phyloP scores from a whole-genome alignment of 306 rosid species.

The Medicago truncatula region DNA sequence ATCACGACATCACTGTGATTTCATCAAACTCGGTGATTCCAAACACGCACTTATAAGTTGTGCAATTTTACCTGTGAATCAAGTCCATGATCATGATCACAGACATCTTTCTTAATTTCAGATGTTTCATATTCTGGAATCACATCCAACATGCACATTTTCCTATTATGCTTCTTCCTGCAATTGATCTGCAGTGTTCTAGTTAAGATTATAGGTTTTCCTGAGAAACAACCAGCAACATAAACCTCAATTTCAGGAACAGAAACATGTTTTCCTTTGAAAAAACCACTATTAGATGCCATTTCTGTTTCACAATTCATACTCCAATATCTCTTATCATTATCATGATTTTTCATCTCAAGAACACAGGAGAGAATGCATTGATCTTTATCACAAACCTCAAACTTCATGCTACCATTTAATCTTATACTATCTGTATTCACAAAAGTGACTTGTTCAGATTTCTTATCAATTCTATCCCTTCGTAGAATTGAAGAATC shows the following conservation, averaged over 20 bases:
- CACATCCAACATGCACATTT: slow-evolving; percentile 58
- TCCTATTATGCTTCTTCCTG: slow-evolving; percentile 67
- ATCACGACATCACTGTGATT: background rate
- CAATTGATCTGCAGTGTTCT: slow-evolving; percentile 71
- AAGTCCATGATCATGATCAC: slow-evolving; percentile 44
- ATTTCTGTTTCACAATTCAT: slow-evolving; percentile 75
- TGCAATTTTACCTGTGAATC: slow-evolving; percentile 70
- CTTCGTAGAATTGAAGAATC: slow-evolving; percentile 82
- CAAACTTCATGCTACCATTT: slow-evolving; percentile 77
- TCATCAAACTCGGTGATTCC: background rate
- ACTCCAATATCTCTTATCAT: slow-evolving; percentile 60
- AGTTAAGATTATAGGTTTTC: slow-evolving; percentile 77
- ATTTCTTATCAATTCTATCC: slow-evolving; percentile 85
- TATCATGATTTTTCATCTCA: slow-evolving; percentile 65
- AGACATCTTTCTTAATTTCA: slow-evolving; percentile 60
- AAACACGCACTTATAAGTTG: background rate
- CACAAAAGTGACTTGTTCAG: slow-evolving; percentile 88
- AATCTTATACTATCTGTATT: slow-evolving; percentile 81
- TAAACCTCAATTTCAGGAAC: slow-evolving; percentile 86
- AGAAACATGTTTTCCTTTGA: slow-evolving; percentile 65
- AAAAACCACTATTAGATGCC: slow-evolving; percentile 57
- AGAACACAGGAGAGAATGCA: slow-evolving; percentile 76
- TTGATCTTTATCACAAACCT: slow-evolving; percentile 75
- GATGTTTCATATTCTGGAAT: slow-evolving; percentile 82
- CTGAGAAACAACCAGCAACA: slow-evolving; percentile 82